Conservation (phyloP, 495 filamentous ascomycete species). For the Neurospora sp. region DNA sequence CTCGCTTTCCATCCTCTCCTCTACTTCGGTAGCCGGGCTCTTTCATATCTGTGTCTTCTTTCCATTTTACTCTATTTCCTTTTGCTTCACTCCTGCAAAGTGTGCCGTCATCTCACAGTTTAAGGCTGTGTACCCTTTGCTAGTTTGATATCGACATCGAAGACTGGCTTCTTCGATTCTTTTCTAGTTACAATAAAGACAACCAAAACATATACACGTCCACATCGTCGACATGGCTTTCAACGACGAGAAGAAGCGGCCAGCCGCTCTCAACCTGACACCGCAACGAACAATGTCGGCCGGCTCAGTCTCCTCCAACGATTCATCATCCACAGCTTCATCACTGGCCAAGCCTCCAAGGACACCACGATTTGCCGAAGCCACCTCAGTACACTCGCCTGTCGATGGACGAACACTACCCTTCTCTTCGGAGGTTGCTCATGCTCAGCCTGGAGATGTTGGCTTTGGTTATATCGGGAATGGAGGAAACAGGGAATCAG, state of each 20-base stretch:
- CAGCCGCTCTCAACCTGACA: constrained; percentile 36
- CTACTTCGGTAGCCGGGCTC: constrained; percentile 46
- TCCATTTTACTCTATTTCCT: constrained; percentile 19
- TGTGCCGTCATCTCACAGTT: background rate
- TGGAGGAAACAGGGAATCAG: constrained; percentile 39
- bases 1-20: constrained; percentile 24
- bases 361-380: constrained; percentile 83
- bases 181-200: constrained; percentile 12
- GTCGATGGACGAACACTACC: constrained; percentile 55
- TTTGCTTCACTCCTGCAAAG: constrained; percentile 13
- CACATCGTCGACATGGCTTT: constrained; percentile 13
- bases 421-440: constrained; percentile 53
- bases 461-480: constrained; percentile 83
- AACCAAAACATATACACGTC: constrained; percentile 4
- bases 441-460: constrained; percentile 68
- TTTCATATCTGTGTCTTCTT: constrained; percentile 30
- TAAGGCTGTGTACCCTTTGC: constrained; percentile 9
- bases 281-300: constrained; percentile 38
- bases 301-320: constrained; percentile 43
- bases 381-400: constrained; percentile 78
- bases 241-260: constrained; percentile 41
- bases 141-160: constrained; percentile 18
- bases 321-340: constrained; percentile 42
- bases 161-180: constrained; percentile 28
- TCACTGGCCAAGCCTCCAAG: constrained; percentile 64